Evolutionary conservation across 768 basidiomycete species (phyloP), one percentile per base, ranked within the genome.

Genomic region (Porphyrellus cyaneotinctus): DNA sequence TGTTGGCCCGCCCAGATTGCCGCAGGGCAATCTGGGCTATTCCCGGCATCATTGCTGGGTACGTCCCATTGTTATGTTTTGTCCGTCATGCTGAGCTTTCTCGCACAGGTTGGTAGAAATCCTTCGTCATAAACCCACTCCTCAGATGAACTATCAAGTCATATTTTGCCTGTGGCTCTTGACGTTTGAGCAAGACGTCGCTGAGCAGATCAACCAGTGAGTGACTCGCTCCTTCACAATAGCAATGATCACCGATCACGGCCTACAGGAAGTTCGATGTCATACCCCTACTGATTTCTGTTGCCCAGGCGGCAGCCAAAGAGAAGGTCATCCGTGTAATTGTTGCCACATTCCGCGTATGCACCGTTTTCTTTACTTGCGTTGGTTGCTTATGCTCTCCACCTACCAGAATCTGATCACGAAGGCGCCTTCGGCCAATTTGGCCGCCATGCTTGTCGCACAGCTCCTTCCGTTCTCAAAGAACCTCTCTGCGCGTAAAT

Each of bases 291-390:
- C 76, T 99, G 35, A 84, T 86, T 30, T 81, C 87, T 42, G 82
- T 92, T 35, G 93, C 93, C 3, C 90, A 95, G 65, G 80, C 75
- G 7, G 95, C 95, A 6, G 88, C 90, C 30, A 99, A 99, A 70
- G 95, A 98, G 74, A 99, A 99, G 70, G 91, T 99, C 26, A 88
- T 92, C 55, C 85, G 97, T 10, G 88, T 98, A 14, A 84, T 95
- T 50, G 77, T 97, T 33, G 91, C 97, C 14, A 92, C 95, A 1
- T 91, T 97, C 73, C 78, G 89, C 48, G 94, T 93, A 61, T 43
- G 72, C 64, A 32, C 8, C 17, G 3, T 31, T 13, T 14, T 30
- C 37, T 26, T 28, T 33, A n/a, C 41, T 45, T 43, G 23, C 9
- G n/a, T 35, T 11, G 13, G 24, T 32, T 23, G 8, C 20, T 68